Evolutionary conservation across 805 yeast genomes (phyloP), one percentile per base, ranked within the genome.

Genomic region (Suhomyces kilbournensis): DNA sequence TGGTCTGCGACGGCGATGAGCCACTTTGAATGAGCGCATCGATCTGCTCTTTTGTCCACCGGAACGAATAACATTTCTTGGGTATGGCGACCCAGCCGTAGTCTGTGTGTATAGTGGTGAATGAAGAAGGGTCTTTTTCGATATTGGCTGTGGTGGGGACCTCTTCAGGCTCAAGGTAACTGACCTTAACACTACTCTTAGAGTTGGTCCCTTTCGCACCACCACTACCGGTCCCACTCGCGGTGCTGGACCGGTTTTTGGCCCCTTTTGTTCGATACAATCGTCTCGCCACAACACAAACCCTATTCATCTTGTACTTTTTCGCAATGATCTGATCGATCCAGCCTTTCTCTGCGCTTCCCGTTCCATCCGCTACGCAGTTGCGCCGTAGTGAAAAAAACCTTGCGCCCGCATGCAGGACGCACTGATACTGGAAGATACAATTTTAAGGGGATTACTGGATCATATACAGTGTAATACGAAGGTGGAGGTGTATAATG

Each of bases 81-180:
- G 56, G 60, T 28, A 65, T 60, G 4, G 57, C 56, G 0, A 58
- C 58, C 69, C 69, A 65, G 23, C 68, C 69, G 30, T 49, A 52
- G 6, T 50, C 48, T 26, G 67, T 61, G 25, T 46, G 38, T 5
- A 65, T 48, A 10, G 60, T 61, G 43, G 56, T 30, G 48, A 64
- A 39, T 22, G 32, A n/a, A 50, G 59, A 7, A 55, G 68, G 51
- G 34, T 46, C 19, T 6, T 20, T 23, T 19, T 46, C 15, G 50
- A 58, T 35, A 51, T 52, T 56, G 9, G 40, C 48, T 22, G 28
- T 28, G 22, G 54, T 56, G 25, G 55, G 59, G n/a, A 53, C 15
- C 25, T 53, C 46, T 12, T 20, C 49, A 7, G 19, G 34, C 12
- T 43, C 30, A 9, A 42, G 30, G 17, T 17, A 42, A n/a, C 45